These are phyloP conservation scores for Nissolia schottii DNA, from an alignment of 306 rosid species.

Conservation along the genomic window DNA sequence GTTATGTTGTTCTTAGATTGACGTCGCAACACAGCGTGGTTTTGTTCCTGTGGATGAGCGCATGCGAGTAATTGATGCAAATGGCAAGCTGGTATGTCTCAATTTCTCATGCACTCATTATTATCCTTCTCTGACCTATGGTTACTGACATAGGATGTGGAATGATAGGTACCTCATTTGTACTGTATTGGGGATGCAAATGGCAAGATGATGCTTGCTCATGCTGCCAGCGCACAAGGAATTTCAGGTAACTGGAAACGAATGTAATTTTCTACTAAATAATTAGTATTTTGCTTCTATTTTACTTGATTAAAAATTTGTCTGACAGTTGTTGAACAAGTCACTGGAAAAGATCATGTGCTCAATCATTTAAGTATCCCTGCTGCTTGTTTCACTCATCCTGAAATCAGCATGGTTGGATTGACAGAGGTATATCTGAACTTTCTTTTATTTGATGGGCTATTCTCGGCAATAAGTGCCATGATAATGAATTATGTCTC, in stretches of 20 bases:
- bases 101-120: constrained; percentile 10
- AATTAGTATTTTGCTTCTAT: neutral
- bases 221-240: constrained; percentile 98
- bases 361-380: constrained; percentile 95
- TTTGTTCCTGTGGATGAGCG: constrained; percentile 94
- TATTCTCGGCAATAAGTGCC: neutral
- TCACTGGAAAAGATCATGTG: constrained; percentile 86
- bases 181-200: constrained; percentile 96
- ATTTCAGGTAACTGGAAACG: constrained; percentile 58
- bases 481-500: neutral
- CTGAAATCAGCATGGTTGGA: constrained; percentile 97
- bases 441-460: neutral
- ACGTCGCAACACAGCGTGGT: constrained; percentile 82
- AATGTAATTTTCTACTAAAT: constrained; percentile 4
- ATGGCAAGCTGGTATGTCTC: constrained; percentile 72
- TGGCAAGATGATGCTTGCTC: constrained; percentile 99
- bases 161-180: constrained; percentile 73
- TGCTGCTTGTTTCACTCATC: constrained; percentile 96
- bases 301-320: neutral
- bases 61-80: constrained; percentile 73
- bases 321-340: constrained; percentile 86
- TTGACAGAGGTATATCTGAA: constrained; percentile 65
- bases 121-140: neutral
- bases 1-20: constrained; percentile 47
- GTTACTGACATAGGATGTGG: constrained; percentile 31